Percentiles rank a stretch among this genome's conserved stretches.
phyloP scores from a whole-genome alignment of 2,329 filamentous ascomycete genomes.

The Ophiobolus disseminans region DNA sequence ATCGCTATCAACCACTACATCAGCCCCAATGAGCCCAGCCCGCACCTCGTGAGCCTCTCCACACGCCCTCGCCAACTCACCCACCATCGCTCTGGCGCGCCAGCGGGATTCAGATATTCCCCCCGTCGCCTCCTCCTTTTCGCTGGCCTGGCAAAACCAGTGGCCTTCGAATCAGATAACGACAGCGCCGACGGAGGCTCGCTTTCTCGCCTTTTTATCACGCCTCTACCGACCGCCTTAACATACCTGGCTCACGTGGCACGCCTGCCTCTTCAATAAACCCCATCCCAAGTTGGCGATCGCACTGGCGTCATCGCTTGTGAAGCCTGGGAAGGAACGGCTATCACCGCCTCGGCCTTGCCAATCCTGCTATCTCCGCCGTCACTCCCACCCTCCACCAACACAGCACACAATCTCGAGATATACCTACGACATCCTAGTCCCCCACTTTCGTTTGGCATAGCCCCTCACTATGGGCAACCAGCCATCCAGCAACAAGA shows the following conservation, averaged over 20 bases:
- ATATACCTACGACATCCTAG: slow-evolving; percentile 7
- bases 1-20: slow-evolving; percentile 28
- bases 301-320: slow-evolving; percentile 25
- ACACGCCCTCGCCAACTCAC: slow-evolving; percentile 8
- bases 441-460: slow-evolving; percentile 14
- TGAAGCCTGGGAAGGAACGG: slow-evolving; percentile 23
- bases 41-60: slow-evolving; percentile 28
- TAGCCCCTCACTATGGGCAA: slow-evolving; percentile 72
- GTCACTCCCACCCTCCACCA: slow-evolving; percentile 18
- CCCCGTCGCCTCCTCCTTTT: slow-evolving; percentile 42
- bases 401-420: slow-evolving; percentile 3
- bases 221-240: slow-evolving; percentile 56
- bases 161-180: slow-evolving; percentile 44
- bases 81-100: slow-evolving; percentile 50
- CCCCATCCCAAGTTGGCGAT: slow-evolving; percentile 10
- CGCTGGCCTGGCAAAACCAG: slow-evolving; percentile 34
- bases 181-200: slow-evolving; percentile 52
- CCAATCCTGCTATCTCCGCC: slow-evolving; percentile 20
- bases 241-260: slow-evolving; percentile 25
- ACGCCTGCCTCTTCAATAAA: slow-evolving; percentile 12
- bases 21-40: slow-evolving; percentile 25
- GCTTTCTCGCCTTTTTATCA: slow-evolving; percentile 54
- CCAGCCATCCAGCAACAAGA: slow-evolving; percentile 69
- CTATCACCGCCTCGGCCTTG: slow-evolving; percentile 22
- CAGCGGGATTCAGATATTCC: slow-evolving; percentile 42